Evolutionary conservation across 225 moss, liverwort and hornwort genomes (phyloP), one percentile per base, ranked within the genome.

Genomic region (Ulota crispa): DNA sequence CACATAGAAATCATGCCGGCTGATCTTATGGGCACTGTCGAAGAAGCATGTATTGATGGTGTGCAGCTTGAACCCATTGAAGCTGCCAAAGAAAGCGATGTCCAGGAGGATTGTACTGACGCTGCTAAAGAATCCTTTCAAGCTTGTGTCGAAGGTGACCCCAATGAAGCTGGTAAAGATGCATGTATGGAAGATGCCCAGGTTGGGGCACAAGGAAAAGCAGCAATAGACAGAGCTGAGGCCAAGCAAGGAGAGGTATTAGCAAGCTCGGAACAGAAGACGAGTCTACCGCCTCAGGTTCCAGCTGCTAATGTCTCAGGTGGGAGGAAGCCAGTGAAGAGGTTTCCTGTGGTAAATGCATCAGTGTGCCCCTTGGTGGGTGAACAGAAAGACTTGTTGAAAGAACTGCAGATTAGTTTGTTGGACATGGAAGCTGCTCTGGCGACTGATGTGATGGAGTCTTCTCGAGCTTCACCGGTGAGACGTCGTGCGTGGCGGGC

Each of bases 401-500:
- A 76, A 65, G 88, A 88, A 80, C 73, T 97, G 70, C 92, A 95
- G 82, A 92, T 93, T 31, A 85, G 87, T 37, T 83, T 97, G 82
- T 79, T 97, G 77, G 97, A 97, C 77, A 91, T 97, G 73, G 95
- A 97, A 79, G 97, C 95, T 32, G 93, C 92, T 31, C 47, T 93
- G 68, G 82, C 89, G 23, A 78, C 77, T 64, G 93, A 95, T 72
- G 89, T 90, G 92, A 85, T 93, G 53, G 93, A 97, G 79, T 76
- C 88, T 53, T 92, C 92, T 70, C 85, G 95, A 67, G 89, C 88
- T 27, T 82, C 74, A 43, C 80, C 87, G 19, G 86, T 87, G 72
- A 92, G 95, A 83, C 90, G 97, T 76, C 95, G 95, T 82, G 92
- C 90, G 56, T 97, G 97, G 97, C 90, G 97, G 62, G 82, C 87